phyloP scores from a whole-genome alignment of 2,329 filamentous ascomycete species.

The Remersonia thermophila region DNA sequence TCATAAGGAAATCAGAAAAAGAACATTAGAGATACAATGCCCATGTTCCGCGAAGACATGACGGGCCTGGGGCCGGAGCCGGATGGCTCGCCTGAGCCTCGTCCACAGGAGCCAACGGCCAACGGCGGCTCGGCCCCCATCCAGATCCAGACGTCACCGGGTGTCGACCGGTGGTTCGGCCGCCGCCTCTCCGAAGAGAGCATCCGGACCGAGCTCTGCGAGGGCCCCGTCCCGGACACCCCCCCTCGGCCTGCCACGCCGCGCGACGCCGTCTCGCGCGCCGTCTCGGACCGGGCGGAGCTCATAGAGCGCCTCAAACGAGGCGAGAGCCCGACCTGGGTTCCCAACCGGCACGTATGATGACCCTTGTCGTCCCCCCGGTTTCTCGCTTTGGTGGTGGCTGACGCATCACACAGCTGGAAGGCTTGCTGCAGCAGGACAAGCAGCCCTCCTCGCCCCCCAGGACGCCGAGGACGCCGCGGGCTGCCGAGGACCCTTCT shows the following conservation, averaged over 20 bases:
- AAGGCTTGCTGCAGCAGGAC: slow-evolving; percentile 30
- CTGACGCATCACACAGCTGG: slow-evolving; percentile 18
- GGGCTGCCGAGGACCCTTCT: slow-evolving; percentile 19
- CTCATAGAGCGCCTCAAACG: slow-evolving; percentile 77
- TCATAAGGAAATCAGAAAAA: no score
- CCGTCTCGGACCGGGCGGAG: slow-evolving; percentile 54
- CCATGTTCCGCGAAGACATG: slow-evolving; percentile 42
- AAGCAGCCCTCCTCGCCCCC: slow-evolving; percentile 25
- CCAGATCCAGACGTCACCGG: slow-evolving; percentile 15
- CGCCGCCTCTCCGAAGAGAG: slow-evolving; percentile 45
- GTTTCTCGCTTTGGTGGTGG: neutral
- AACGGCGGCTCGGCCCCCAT: slow-evolving; percentile 8
- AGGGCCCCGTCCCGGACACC: slow-evolving; percentile 39
- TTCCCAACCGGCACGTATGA: slow-evolving; percentile 49
- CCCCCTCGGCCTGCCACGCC: slow-evolving; percentile 23
- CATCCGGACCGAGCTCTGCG: slow-evolving; percentile 48
- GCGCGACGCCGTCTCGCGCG: slow-evolving; percentile 18
- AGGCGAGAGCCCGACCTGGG: slow-evolving; percentile 64
- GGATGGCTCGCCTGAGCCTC: slow-evolving; percentile 19
- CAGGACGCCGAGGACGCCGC: slow-evolving; percentile 24
- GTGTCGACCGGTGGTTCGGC: slow-evolving; percentile 10
- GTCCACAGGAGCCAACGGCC: slow-evolving; percentile 1
- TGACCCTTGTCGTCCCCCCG: neutral
- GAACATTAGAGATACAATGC: slow-evolving; percentile 40
- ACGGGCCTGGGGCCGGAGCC: slow-evolving; percentile 28